Base-by-base conservation (phyloP, 768 basidiomycete genomes). In the Lentinus brumalis region DNA sequence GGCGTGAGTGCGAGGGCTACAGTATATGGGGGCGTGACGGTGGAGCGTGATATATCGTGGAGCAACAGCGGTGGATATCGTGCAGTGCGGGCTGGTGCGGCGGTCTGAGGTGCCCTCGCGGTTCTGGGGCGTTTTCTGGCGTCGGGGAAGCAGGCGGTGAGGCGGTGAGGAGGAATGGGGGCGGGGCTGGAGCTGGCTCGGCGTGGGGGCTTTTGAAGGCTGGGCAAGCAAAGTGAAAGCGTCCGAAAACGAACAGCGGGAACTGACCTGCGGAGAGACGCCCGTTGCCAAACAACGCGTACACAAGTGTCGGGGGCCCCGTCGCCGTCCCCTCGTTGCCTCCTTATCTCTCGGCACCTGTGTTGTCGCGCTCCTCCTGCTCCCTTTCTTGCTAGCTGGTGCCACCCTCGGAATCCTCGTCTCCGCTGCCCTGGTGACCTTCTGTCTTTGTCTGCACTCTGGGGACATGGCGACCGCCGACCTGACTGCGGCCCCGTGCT, bases 201-300 rank as follows among this genome's bases (percentile, higher is more conserved):
- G 32, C n/a, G 47, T 26, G 12, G 45, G 31, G 29, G 30, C 51
- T 14, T 39, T 26, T 51, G 30, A 50, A 46, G 50, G 47, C 38
- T 30, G 3, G 30, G 52, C 12, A 42, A 26, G 56, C 38, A 40
- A 38, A 21, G 18, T 32, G 14, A 53, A 42, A 35, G 50, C 29
- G 40, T 31, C 42, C 49, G 50, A 51, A 63, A 58, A 55, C 57
- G 42, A 63, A 63, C 61, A 9, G 31, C 35, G 35, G 30, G 41
- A 53, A 26, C 50, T 46, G 56, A 44, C 49, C 53, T 53, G 61
- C 15, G 21, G 21, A 18, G 44, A n/a, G 44, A 45, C 61, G 61
- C 61, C 61, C 53, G 61, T 59, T 63, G 61, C 61, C 61, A 57
- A 56, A 47, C 61, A 57, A 62, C 61, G 56, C 60, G 32, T 53